Percentiles rank a stretch among this genome's conserved stretches.
Conservation (phyloP, 441 rosid species). For the Raphanus hybrid region DNA sequence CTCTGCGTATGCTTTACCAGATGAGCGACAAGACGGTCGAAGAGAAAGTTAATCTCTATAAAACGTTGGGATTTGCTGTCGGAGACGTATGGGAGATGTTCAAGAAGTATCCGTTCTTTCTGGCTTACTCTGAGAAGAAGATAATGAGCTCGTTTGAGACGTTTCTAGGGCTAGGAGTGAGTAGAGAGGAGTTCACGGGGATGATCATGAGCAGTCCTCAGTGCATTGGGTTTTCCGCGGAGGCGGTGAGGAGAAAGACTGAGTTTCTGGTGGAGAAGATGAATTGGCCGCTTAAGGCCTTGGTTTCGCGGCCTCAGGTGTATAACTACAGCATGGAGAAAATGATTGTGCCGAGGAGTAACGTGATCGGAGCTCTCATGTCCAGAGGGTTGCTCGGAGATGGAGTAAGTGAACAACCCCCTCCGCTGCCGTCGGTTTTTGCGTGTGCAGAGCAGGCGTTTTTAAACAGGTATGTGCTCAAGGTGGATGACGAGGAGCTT, state of each 20-base stretch:
- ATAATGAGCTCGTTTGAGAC: neutral
- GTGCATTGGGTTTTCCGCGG: neutral
- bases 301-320: neutral
- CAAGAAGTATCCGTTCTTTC: neutral
- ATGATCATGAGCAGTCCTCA: neutral
- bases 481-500: slow-evolving; percentile 3
- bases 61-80: neutral
- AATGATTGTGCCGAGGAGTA: slow-evolving; percentile 9
- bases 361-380: neutral
- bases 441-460: slow-evolving; percentile 8
- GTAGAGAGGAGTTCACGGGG: neutral
- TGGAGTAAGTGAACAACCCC: neutral
- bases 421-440: slow-evolving; percentile 13
- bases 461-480: slow-evolving; percentile 36
- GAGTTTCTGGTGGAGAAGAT: neutral
- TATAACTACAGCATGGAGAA: neutral
- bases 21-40: neutral
- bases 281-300: neutral
- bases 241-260: neutral
- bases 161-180: neutral
- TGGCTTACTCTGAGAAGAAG: neutral
- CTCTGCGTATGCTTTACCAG: neutral
- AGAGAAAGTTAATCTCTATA: neutral
- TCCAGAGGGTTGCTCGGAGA: slow-evolving; percentile 14
- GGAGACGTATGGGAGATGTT: neutral